A percentile compares a stretch with the other conserved stretches of the same genome.
These are phyloP conservation scores for Lentinula novae-zelandiae DNA, from an alignment of 1,284 basidiomycete genomes.

Conservation along the genomic window DNA sequence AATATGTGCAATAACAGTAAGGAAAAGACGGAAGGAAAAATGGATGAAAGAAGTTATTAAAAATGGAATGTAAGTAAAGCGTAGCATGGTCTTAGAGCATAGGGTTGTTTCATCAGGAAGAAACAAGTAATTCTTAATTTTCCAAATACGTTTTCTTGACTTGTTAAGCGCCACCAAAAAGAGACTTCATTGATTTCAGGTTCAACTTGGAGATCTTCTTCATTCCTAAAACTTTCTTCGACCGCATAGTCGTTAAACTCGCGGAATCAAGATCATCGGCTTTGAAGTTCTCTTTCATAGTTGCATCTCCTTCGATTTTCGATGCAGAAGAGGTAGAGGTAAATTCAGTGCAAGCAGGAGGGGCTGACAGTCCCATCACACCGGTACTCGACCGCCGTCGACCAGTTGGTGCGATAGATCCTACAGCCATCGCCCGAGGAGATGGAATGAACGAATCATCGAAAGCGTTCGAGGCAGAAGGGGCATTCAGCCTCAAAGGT, in stretches of 20 bases:
- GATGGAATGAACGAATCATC: conserved; percentile 14
- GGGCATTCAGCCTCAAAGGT: conserved; percentile 6
- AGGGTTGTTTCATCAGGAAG: too few species aligned
- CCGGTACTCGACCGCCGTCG: not conserved
- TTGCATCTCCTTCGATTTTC: not conserved
- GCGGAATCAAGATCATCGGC: not conserved
- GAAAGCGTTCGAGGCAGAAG: conserved; percentile 5
- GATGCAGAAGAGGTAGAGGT: not conserved
- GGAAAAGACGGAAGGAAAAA: too few species aligned
- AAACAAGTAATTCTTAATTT: too few species aligned
- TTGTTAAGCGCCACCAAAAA: not conserved
- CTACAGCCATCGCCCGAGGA: conserved; percentile 3
- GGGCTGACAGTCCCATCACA: not conserved
- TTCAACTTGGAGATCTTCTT: conserved; percentile 9
- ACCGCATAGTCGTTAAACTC: not conserved
- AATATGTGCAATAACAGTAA: too few species aligned
- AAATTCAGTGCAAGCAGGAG: conserved; percentile 3
- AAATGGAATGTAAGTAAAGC: too few species aligned
- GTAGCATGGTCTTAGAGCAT: not conserved
- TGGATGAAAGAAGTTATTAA: too few species aligned
- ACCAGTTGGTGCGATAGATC: not conserved
- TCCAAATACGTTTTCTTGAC: too few species aligned
- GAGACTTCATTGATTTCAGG: conserved; percentile 1
- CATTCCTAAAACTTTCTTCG: not conserved
- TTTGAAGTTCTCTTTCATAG: not conserved